Conservation (phyloP, 1,139 yeast species). For the Zygosaccharomyces pseudobailii region DNA sequence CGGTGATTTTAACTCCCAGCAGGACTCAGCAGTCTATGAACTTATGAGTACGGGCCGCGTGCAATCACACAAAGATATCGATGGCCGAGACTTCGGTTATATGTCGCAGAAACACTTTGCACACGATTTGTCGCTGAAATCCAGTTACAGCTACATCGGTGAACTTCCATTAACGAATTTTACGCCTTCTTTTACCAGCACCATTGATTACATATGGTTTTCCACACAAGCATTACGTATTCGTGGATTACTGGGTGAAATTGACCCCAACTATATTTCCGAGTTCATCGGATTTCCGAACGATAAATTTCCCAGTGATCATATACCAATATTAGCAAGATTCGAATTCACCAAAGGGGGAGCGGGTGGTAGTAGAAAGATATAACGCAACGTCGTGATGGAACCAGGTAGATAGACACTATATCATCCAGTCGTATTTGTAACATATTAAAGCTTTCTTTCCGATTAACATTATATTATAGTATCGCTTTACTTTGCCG, state of each 20-base stretch:
- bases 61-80: constrained; percentile 70
- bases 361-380: constrained; percentile 31
- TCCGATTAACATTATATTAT: not conserved
- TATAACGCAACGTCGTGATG: constrained; percentile 13
- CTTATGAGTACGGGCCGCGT: constrained; percentile 75
- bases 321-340: constrained; percentile 75
- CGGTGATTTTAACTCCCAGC: constrained; percentile 93
- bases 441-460: constrained; percentile 3
- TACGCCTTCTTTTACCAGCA: constrained; percentile 89
- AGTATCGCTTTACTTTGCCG: not conserved
- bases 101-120: constrained; percentile 86
- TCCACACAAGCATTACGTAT: constrained; percentile 75
- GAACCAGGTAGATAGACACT: constrained; percentile 3
- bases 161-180: constrained; percentile 93
- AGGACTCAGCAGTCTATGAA: constrained; percentile 88
- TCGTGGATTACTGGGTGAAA: constrained; percentile 77
- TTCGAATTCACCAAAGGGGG: constrained; percentile 61
- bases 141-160: constrained; percentile 79
- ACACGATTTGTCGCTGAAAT: constrained; percentile 74
- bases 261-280: constrained; percentile 71
- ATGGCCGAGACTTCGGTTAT: constrained; percentile 84
- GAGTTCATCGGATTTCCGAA: constrained; percentile 90
- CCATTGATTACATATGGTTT: constrained; percentile 94
- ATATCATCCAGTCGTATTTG: constrained; percentile 4
- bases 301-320: constrained; percentile 92